Evolutionary conservation across 2,329 filamentous ascomycete genomes (phyloP).

Genomic region (Zymoseptoria tritici): DNA sequence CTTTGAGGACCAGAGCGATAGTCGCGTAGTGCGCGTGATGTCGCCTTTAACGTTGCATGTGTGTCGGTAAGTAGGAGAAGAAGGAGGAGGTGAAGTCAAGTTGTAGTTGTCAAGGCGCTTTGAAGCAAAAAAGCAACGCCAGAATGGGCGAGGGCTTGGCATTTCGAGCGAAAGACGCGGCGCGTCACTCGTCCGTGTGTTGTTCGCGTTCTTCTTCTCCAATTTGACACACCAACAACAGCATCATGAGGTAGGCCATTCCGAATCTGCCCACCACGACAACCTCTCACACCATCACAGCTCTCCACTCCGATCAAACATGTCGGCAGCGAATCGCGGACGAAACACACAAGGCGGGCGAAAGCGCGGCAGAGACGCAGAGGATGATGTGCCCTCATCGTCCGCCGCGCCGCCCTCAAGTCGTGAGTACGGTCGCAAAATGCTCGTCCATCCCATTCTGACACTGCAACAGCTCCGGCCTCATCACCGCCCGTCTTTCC

Average conservation of each 20-base stretch:
- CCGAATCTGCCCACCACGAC: background rate
- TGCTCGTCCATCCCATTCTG: background rate
- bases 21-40: too few species aligned
- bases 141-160: too few species aligned
- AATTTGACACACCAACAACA: background rate
- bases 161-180: too few species aligned
- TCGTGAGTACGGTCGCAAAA: conserved; percentile 43
- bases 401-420: conserved; percentile 54
- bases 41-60: too few species aligned
- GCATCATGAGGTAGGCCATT: background rate
- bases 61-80: too few species aligned
- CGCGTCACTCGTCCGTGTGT: too few species aligned
- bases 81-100: too few species aligned
- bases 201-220: background rate
- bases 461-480: conserved; percentile 38
- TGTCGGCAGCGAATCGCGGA: conserved; percentile 77
- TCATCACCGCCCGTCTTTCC: conserved; percentile 60
- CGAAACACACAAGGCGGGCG: conserved; percentile 45
- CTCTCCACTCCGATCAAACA: conserved; percentile 74
- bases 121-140: too few species aligned
- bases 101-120: too few species aligned
- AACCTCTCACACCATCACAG: conserved; percentile 37
- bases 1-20: too few species aligned
- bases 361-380: conserved; percentile 59
- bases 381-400: conserved; percentile 53